Base-by-base conservation (phyloP, 1,284 basidiomycete genomes). In the Ceratobasidium sp. region DNA sequence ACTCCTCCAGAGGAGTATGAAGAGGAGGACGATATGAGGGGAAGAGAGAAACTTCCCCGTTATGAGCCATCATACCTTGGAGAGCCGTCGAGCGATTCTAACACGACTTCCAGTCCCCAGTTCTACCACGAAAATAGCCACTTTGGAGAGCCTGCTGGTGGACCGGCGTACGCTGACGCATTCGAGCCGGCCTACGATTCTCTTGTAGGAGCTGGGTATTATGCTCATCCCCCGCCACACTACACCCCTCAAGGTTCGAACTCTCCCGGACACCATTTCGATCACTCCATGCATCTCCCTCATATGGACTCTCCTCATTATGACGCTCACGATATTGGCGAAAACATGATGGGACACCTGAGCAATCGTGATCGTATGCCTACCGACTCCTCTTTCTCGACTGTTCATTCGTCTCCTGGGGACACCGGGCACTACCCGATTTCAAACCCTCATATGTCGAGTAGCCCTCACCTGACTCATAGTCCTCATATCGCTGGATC, bases 1-100 rank as follows among this genome's bases (percentile, higher is more conserved):
- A 26, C 42, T 13, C 49, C 44, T 26, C 46, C 44, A 13, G 66
- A 68, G n/a, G 66, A 68, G 26, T 51, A 68, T 51, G 67, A 69
- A 13, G 67, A 55, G 1, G 51, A 55, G 23, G 67, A 55, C 33
- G 67, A 69, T 18, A 20, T 23, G n/a, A n/a, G 7, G 3, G 18
- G 28, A 1, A 46, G 51, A 3, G 10, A 10, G 4, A 55, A 9
- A 2, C 67, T 20, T 40, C 49, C 53, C 15, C 39, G 33, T 4
- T 40, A 40, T 23, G 67, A 69, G 33, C 46, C 46, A 15, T 56
- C 67, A 33, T 55, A 69, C 49, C 39, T 51, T 4, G 67, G 53
- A 15, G 53, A 53, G 10, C 13, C n/a, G 13, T 56, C 67, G 67
- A 40, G 49, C 18, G 67, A 42, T 28, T 42, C 67, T 39, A 46